Evolutionary conservation across 805 yeast genomes (phyloP).

Genomic region (Saccharomycopsis sp.): DNA sequence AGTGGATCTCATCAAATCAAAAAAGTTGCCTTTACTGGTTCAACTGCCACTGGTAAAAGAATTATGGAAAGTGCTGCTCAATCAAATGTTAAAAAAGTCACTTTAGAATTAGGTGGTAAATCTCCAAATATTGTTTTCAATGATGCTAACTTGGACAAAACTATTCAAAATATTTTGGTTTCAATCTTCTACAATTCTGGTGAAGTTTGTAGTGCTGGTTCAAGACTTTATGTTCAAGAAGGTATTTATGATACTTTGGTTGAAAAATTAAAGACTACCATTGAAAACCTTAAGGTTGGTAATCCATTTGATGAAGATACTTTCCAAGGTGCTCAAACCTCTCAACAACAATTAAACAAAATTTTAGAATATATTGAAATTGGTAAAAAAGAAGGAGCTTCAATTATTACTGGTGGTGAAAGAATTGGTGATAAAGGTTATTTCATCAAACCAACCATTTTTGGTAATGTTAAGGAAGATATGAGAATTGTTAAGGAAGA

Average conservation of each 20-base stretch:
- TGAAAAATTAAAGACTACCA: conserved; percentile 45
- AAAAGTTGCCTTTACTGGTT: conserved; percentile 76
- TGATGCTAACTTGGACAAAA: conserved; percentile 49
- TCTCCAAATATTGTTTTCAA: conserved; percentile 67
- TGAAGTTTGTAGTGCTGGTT: conserved; percentile 77
- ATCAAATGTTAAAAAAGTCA: conserved; percentile 64
- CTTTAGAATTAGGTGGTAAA: conserved; percentile 78
- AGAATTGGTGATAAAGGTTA: conserved; percentile 55
- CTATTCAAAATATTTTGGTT: conserved; percentile 42
- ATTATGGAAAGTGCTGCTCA: conserved; percentile 63
- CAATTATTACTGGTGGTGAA: conserved; percentile 61
- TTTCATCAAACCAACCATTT: conserved; percentile 65
- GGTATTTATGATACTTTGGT: conserved; percentile 56
- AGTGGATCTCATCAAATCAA: conserved; percentile 58
- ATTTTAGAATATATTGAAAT: conserved; percentile 55
- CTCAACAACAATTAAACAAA: conserved; percentile 57
- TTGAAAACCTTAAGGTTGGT: conserved; percentile 55
- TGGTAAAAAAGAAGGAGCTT: conserved; percentile 63
- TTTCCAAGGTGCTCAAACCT: conserved; percentile 73
- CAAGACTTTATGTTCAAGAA: conserved; percentile 68
- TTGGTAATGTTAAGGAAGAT: conserved; percentile 53
- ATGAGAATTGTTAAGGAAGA: conserved; percentile 62
- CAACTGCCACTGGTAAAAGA: conserved; percentile 63
- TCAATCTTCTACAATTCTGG: conserved; percentile 77
- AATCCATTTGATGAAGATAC: conserved; percentile 59